Conservation (phyloP, 805 yeast genomes). For the Kodamaea jinghongensis region DNA sequence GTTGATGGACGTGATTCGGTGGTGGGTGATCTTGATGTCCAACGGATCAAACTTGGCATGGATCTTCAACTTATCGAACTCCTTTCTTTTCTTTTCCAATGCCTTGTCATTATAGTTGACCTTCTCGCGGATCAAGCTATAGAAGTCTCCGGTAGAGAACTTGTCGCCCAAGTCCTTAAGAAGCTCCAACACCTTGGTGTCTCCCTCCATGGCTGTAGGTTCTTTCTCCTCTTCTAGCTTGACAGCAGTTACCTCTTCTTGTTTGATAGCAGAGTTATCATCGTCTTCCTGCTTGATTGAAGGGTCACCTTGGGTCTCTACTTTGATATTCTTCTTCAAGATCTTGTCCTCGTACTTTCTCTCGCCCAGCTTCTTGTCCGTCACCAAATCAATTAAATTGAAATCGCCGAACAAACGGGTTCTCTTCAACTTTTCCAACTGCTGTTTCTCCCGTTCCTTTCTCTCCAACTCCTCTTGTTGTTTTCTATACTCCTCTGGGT, state of each 20-base stretch:
- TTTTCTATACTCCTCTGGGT: slow-evolving; percentile 38
- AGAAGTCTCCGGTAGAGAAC: slow-evolving; percentile 71
- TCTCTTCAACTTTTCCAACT: slow-evolving; percentile 49
- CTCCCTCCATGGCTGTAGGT: slow-evolving; percentile 15
- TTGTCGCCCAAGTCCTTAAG: slow-evolving; percentile 44
- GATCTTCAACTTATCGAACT: slow-evolving; percentile 49
- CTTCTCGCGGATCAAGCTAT: slow-evolving; percentile 44
- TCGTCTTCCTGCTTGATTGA: slow-evolving; percentile 2
- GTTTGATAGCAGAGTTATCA: slow-evolving; percentile 3
- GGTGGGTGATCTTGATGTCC: slow-evolving; percentile 66
- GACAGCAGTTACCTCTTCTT: slow-evolving; percentile 8
- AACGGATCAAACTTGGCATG: slow-evolving; percentile 62
- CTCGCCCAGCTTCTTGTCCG: slow-evolving; percentile 38
- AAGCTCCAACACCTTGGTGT: slow-evolving; percentile 27
- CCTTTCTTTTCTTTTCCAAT: slow-evolving; percentile 49
- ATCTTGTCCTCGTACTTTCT: slow-evolving; percentile 31
- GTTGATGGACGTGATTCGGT: slow-evolving; percentile 68
- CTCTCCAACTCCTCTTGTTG: slow-evolving; percentile 37
- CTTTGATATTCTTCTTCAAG: slow-evolving; percentile 8
- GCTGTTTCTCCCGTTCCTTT: slow-evolving; percentile 30
- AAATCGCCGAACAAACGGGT: slow-evolving; percentile 67
- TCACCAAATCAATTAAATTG: slow-evolving; percentile 56
- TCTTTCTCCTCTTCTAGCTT: slow-evolving; percentile 9
- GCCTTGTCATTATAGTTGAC: slow-evolving; percentile 32
- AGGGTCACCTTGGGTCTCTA: neutral